Base-by-base conservation (phyloP, 192 early-diverging fungal genomes). In the Gigaspora rosea region DNA sequence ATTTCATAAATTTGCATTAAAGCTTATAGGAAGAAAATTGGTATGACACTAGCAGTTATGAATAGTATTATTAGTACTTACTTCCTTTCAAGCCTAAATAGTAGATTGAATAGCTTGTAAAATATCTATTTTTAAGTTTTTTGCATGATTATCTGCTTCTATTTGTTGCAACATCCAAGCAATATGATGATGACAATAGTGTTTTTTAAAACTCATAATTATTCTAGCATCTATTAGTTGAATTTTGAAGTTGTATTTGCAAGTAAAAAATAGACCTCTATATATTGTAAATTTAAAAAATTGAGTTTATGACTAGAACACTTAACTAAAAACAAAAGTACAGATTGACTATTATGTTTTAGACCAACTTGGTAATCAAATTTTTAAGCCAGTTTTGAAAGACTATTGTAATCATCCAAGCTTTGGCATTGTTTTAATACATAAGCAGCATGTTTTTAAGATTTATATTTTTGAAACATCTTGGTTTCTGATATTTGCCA, bases 381-480 rank as follows among this genome's bases (percentile, higher is more conserved):
- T 20, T 78, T 16, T 57, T 10, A 16, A 78, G 6, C 35, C 65
- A 78, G 9, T 77, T 22, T 77, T 69, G 76, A 52, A 77, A 78
- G 2, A 77, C 2, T 27, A 61, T 77, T 36, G 32, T 77, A 49
- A 78, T 4, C 52, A 71, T 71, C 70, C 51, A 71, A 71, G 51
- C 70, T 32, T 56, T 71, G 15, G 49, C 0, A 54, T 77, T 77
- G 51, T 27, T 64, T 20, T 33, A 35, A 36, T 77, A 77, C 10
- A 20, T 78, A 1, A 78, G 22, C 58, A 1, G 18, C 47, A 76
- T 33, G 18, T 54, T 76, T 32, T 50, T 48, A 35, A 77, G 51
- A 20, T 77, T 63, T 10, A 77, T 52, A 52, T 67, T 64, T 11
- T 77, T 77, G 50, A 77, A 77, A 27, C 48, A 61, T 18, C 32